These are phyloP conservation scores for Cercospora sojina DNA, from an alignment of 2,329 filamentous ascomycete genomes.

Conservation along the genomic window DNA sequence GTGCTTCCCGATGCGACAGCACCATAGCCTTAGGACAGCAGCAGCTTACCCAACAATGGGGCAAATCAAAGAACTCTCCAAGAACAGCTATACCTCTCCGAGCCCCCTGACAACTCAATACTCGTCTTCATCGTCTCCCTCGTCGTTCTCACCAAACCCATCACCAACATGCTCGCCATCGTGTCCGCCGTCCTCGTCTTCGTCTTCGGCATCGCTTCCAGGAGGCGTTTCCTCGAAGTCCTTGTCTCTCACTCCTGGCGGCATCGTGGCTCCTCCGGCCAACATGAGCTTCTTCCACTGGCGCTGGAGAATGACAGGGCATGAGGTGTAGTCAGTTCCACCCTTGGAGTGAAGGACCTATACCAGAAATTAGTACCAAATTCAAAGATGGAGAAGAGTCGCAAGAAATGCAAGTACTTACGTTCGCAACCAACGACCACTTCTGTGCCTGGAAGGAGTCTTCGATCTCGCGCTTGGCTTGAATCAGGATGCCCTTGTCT, in stretches of 20 bases:
- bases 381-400: background rate
- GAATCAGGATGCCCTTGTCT: slow-evolving; percentile 35
- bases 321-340: slow-evolving; percentile 37
- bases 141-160: background rate
- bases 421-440: slow-evolving; percentile 42
- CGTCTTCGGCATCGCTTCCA: slow-evolving; percentile 5
- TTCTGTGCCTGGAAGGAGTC: slow-evolving; percentile 42
- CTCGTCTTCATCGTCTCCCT: slow-evolving; percentile 7
- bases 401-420: background rate
- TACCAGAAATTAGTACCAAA: background rate
- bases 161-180: background rate
- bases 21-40: background rate
- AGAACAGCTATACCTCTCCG: background rate
- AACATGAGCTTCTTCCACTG: slow-evolving; percentile 44
- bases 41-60: background rate
- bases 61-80: background rate
- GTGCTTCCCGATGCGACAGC: background rate
- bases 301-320: slow-evolving; percentile 38
- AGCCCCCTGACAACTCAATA: background rate
- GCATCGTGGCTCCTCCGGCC: slow-evolving; percentile 26
- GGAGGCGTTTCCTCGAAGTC: slow-evolving; percentile 29
- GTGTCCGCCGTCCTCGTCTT: background rate
- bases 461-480: slow-evolving; percentile 43
- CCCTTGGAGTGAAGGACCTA: slow-evolving; percentile 33
- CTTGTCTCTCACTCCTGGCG: slow-evolving; percentile 27